Evolutionary conservation across 129 eudicot species (phyloP).

Genomic region (Pittosporum tobira): DNA sequence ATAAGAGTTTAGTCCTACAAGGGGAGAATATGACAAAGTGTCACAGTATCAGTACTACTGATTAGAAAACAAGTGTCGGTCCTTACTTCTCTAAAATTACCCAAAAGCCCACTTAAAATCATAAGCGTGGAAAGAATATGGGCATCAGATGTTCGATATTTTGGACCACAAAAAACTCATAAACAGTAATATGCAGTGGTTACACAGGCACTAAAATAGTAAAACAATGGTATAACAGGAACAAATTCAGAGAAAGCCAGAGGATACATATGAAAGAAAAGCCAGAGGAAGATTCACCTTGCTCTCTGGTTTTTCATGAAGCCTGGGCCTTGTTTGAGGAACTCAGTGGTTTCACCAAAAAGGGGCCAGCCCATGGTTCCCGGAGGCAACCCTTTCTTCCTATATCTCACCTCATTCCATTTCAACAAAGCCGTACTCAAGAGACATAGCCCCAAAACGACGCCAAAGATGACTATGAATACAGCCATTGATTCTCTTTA

Average conservation of each 20-base stretch:
- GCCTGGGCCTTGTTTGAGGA: constrained; percentile 86
- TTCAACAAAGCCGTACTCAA: constrained; percentile 59
- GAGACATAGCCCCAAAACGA: constrained; percentile 53
- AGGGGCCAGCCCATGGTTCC: constrained; percentile 99
- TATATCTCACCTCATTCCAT: constrained; percentile 87
- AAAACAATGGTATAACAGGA: background rate
- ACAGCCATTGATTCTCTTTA: constrained; percentile 59
- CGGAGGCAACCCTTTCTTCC: constrained; percentile 87
- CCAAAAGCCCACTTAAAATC: background rate
- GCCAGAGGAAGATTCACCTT: constrained; percentile 38
- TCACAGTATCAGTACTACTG: background rate
- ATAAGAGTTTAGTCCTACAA: background rate
- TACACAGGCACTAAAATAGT: background rate
- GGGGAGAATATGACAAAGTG: too few species aligned
- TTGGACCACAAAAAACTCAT: background rate
- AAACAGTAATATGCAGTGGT: background rate
- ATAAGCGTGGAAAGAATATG: background rate
- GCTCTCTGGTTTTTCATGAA: constrained; percentile 97
- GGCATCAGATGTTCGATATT: background rate
- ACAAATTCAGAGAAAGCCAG: constrained; percentile 2
- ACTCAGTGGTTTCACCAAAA: constrained; percentile 96
- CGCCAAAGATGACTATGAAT: constrained; percentile 39
- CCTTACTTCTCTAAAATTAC: background rate
- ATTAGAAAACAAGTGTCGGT: background rate
- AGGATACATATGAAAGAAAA: background rate